Percentiles rank a stretch among this genome's conserved stretches.
Conservation (phyloP, 2,329 filamentous ascomycete genomes). For the Aspergillus transmontanensis region DNA sequence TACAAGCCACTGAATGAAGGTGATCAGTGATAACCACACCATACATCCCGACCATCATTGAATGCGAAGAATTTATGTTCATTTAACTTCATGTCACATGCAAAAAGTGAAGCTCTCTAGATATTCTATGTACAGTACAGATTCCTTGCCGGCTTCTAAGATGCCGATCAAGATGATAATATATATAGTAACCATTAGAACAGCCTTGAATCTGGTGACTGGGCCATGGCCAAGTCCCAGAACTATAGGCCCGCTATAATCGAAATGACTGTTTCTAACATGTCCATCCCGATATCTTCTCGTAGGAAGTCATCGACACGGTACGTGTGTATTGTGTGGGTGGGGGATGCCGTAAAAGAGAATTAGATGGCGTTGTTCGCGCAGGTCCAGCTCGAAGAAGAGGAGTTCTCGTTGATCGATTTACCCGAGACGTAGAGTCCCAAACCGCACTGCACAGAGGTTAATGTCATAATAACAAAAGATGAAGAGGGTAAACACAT, state of each 20-base stretch:
- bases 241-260: constrained; percentile 6
- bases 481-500: constrained; percentile 7
- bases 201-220: background rate
- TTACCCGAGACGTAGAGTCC: constrained; percentile 45
- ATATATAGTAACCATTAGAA: constrained; percentile 1
- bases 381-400: constrained; percentile 42
- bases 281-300: background rate
- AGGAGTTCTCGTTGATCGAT: constrained; percentile 38
- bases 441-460: constrained; percentile 36
- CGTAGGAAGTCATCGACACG: background rate
- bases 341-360: background rate
- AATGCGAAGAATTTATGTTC: background rate
- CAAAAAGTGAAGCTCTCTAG: constrained; percentile 2
- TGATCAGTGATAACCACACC: background rate
- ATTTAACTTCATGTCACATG: constrained; percentile 1
- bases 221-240: background rate
- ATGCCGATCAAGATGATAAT: background rate
- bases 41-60: background rate
- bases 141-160: background rate
- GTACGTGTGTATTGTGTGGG: background rate
- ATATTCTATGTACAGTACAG: constrained; percentile 6
- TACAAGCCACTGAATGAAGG: background rate
- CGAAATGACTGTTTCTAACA: background rate
- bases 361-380: constrained; percentile 33
- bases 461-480: constrained; percentile 5